phyloP scores from a whole-genome alignment of 192 early-diverging fungal genomes.

The Physocladia obscura region DNA sequence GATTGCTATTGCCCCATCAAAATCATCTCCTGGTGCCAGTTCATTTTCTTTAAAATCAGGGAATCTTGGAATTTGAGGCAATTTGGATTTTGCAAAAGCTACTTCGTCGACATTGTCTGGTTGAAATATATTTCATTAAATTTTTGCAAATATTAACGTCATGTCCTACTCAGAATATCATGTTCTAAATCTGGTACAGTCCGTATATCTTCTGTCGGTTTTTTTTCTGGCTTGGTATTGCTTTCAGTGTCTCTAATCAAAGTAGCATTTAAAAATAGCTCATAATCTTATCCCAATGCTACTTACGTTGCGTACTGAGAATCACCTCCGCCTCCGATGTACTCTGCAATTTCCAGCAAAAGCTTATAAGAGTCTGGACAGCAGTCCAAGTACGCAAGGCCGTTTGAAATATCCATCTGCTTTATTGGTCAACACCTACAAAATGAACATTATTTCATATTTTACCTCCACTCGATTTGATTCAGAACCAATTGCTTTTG shows the following conservation, averaged over 20 bases:
- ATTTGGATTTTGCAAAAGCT: background rate
- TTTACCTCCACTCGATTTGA: slow-evolving; percentile 34
- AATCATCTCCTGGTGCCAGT: background rate
- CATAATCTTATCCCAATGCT: too few species aligned
- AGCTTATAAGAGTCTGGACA: slow-evolving; percentile 71
- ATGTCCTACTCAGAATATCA: background rate
- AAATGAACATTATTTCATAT: slow-evolving; percentile 17
- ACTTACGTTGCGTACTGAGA: slow-evolving; percentile 2
- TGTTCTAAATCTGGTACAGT: slow-evolving; percentile 5
- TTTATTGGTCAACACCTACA: background rate
- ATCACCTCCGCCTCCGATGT: slow-evolving; percentile 39
- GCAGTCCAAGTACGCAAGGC: slow-evolving; percentile 59
- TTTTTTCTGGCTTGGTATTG: too few species aligned
- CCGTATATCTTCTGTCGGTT: too few species aligned
- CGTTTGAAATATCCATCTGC: slow-evolving; percentile 54
- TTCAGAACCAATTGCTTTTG: too few species aligned
- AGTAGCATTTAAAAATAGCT: too few species aligned
- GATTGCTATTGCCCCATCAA: background rate
- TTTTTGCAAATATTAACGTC: too few species aligned
- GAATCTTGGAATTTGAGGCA: background rate
- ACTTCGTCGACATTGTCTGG: slow-evolving; percentile 34
- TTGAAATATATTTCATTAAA: background rate
- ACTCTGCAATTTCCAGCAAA: slow-evolving; percentile 49
- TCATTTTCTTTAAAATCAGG: background rate
- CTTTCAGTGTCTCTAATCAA: too few species aligned